Evolutionary conservation across 2,329 filamentous ascomycete species (phyloP), one percentile per base, ranked within the genome.

Genomic region (Hypoxylon rubiginosum): DNA sequence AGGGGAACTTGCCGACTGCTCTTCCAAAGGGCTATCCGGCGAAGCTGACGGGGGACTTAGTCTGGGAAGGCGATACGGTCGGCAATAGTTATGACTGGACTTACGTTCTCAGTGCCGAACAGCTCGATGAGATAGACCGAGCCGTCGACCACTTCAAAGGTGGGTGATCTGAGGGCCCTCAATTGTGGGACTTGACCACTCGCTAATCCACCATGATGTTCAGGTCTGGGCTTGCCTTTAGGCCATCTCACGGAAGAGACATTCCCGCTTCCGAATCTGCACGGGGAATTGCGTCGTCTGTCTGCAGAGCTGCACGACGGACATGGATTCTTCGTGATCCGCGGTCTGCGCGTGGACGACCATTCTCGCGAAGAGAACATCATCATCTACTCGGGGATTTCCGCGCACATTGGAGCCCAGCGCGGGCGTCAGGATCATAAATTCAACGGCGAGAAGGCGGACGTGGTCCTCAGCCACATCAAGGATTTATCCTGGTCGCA

Each of bases 241-340:
- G 82, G 80, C 13, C 73, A 83, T 39, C 74, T 90, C 54, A 79
- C 74, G 3, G 78, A 80, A 58, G 79, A 82, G 2, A 88, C 83
- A 0, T 90, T 90, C 53, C 86, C 87, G 0, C 77, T 90, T 0
- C 85, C 86, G 0, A 82, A 73, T 0, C 78, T 90, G 0, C 84
- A 85, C 63, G 52, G 74, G 0, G 80, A 80, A 10, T 79, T 91
- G 1, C 83, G 86, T 3, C 76, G 77, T 0, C 73, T 89, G 6
- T 88, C 87, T 0, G 71, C 78, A 7, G 86, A 89, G 64, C 73
- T 90, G 1, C 86, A 90, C 73, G 75, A 79, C 28, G 87, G 88
- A 1, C 83, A 85, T 55, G 89, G 89, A 2, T 90, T 91, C 79
- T 86, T 86, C 53, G 86, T 90, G 2, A 74, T 91, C 13, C 84